phyloP scores from a whole-genome alignment of 345 rosid genomes.

The Sisymbrium irio region DNA sequence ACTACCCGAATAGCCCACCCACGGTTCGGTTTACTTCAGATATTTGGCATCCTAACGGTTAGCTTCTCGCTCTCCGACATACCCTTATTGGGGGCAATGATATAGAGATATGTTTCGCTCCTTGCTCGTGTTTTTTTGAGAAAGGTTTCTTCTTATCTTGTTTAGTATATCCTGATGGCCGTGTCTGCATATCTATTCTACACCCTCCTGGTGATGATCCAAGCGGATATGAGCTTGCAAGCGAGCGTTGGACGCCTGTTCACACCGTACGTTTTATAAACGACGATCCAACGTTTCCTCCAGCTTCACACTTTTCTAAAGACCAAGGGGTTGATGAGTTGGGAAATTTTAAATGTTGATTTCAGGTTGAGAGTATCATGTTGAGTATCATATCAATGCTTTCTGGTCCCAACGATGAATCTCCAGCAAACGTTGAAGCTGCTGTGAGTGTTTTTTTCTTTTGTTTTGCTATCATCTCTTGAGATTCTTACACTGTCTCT shows the following conservation, averaged over 20 bases:
- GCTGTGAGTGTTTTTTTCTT: slow-evolving; percentile 46
- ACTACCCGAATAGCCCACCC: slow-evolving; percentile 52
- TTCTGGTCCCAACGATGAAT: slow-evolving; percentile 82
- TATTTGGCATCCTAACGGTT: slow-evolving; percentile 57
- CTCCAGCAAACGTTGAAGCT: slow-evolving; percentile 91
- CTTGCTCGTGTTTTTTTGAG: not conserved
- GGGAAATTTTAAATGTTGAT: not conserved
- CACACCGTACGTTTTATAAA: slow-evolving; percentile 22
- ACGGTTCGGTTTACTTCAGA: slow-evolving; percentile 53
- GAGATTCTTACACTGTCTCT: not conserved
- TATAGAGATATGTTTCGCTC: not conserved
- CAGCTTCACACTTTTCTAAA: not conserved
- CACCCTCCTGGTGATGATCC: slow-evolving; percentile 69
- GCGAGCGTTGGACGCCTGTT: slow-evolving; percentile 54
- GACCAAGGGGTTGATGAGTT: not conserved
- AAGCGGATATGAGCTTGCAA: slow-evolving; percentile 53
- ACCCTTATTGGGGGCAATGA: not conserved
- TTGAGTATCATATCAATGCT: slow-evolving; percentile 89
- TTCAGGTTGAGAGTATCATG: slow-evolving; percentile 85
- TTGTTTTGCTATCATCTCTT: slow-evolving; percentile 17
- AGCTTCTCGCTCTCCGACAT: no score
- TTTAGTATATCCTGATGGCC: slow-evolving; percentile 46
- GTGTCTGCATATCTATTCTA: slow-evolving; percentile 54
- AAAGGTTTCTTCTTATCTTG: not conserved
- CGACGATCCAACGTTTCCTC: not conserved